A percentile compares a stretch with the other conserved stretches of the same genome.
These are phyloP conservation scores for Sequoiadendron giganteum DNA, from an alignment of 75 land plant genomes.

Conservation along the genomic window DNA sequence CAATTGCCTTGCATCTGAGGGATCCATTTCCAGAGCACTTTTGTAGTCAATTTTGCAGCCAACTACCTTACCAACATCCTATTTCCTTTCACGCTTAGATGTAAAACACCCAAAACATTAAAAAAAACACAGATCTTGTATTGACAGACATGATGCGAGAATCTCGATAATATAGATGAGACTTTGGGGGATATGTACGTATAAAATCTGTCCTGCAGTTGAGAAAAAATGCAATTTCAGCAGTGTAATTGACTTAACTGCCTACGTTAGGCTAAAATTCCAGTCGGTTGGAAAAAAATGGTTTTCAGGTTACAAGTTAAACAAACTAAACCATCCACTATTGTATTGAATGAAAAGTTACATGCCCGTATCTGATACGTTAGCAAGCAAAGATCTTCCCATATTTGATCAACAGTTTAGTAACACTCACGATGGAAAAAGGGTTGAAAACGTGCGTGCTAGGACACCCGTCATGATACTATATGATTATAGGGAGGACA, in stretches of 20 bases:
- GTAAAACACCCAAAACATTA: neutral
- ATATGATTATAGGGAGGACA: too few relatives aligned
- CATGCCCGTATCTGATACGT: too few relatives aligned
- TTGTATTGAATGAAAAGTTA: neutral
- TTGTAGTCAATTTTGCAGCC: neutral
- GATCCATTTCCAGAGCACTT: neutral
- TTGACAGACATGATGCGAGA: neutral
- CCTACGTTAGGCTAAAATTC: neutral
- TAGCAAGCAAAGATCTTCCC: too few relatives aligned
- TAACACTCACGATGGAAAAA: too few relatives aligned
- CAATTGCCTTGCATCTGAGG: neutral
- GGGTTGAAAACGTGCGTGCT: too few relatives aligned
- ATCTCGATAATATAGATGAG: neutral
- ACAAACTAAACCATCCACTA: neutral
- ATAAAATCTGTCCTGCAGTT: neutral
- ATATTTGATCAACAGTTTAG: too few relatives aligned
- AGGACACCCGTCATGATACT: too few relatives aligned
- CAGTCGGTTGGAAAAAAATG: neutral
- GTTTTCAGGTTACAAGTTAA: neutral
- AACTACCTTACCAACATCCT: neutral
- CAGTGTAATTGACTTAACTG: neutral
- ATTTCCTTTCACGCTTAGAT: neutral
- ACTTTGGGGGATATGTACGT: neutral
- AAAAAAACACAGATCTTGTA: neutral
- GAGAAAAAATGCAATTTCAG: neutral